Percentiles rank a stretch among this genome's conserved stretches.
Evolutionary conservation across 352 stramenopile species (phyloP).

Genomic region (Globisporangium megalacanthum): DNA sequence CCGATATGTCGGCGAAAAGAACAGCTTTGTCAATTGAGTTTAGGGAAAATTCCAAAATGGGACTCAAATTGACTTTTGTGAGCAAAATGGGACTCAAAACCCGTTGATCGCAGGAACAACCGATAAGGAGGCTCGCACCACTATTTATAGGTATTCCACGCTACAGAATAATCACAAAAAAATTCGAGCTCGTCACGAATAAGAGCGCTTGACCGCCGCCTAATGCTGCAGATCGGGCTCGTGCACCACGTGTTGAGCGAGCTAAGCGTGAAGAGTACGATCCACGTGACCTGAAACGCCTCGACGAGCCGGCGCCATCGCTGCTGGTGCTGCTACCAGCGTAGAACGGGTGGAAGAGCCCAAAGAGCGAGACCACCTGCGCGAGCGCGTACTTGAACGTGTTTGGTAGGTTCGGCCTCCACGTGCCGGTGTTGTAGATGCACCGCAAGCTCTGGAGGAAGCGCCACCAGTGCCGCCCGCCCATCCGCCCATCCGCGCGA

Average conservation of each 20-base stretch:
- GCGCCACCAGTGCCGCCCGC: slow-evolving; percentile 73
- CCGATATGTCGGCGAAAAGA: too few relatives aligned
- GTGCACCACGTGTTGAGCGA: slow-evolving; percentile 69
- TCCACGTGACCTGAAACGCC: slow-evolving; percentile 63
- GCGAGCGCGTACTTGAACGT: slow-evolving; percentile 93
- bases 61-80: too few relatives aligned
- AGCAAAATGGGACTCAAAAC: background rate
- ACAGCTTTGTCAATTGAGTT: too few relatives aligned
- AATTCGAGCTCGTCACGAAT: too few relatives aligned
- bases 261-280: slow-evolving; percentile 73
- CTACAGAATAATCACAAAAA: too few relatives aligned
- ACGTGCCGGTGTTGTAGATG: slow-evolving; percentile 93
- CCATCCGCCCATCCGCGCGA: too few relatives aligned
- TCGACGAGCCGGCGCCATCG: slow-evolving; percentile 12
- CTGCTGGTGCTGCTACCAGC: slow-evolving; percentile 3
- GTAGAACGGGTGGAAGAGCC: slow-evolving; percentile 83
- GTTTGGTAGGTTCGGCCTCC: slow-evolving; percentile 95
- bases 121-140: too few relatives aligned
- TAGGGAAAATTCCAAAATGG: too few relatives aligned
- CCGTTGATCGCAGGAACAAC: too few relatives aligned
- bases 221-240: background rate
- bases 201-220: too few relatives aligned
- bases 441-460: slow-evolving; percentile 96
- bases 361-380: slow-evolving; percentile 82
- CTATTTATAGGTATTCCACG: background rate